phyloP scores from a whole-genome alignment of 306 rosid species.

The Astragalus membranaceus region DNA sequence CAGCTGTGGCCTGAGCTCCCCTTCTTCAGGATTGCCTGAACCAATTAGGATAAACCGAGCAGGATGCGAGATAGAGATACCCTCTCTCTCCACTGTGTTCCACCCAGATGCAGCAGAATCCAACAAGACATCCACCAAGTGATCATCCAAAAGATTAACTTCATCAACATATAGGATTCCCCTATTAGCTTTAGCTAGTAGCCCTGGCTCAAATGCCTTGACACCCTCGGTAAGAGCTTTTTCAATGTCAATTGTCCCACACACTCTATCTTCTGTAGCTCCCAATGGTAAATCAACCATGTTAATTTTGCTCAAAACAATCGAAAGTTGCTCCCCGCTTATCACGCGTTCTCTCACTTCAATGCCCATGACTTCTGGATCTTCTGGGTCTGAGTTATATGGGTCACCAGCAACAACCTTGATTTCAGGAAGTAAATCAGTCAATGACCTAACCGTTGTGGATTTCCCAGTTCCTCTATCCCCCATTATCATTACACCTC shows the following conservation, averaged over 20 bases:
- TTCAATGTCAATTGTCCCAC: constrained; percentile 95
- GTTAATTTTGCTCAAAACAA: constrained; percentile 64
- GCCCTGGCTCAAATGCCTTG: constrained; percentile 94
- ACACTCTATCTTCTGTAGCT: constrained; percentile 93
- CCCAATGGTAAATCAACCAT: constrained; percentile 98
- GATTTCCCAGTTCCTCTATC: constrained; percentile 95
- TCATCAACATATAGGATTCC: constrained; percentile 94
- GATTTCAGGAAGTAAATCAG: constrained; percentile 91
- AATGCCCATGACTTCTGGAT: constrained; percentile 83
- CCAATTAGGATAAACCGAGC: constrained; percentile 91
- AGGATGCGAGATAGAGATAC: constrained; percentile 89
- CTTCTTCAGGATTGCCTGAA: constrained; percentile 97
- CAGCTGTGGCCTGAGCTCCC: constrained; percentile 94
- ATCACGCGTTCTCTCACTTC: constrained; percentile 67
- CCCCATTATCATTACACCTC: constrained; percentile 99
- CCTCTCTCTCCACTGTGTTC: constrained; percentile 99
- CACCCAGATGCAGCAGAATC: constrained; percentile 99
- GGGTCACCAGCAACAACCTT: constrained; percentile 83
- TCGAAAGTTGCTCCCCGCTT: constrained; percentile 62
- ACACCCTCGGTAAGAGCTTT: constrained; percentile 94
- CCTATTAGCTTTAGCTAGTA: constrained; percentile 91
- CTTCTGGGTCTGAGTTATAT: constrained; percentile 87
- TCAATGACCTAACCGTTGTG: constrained; percentile 76
- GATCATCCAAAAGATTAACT: constrained; percentile 93
- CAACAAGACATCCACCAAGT: constrained; percentile 83